phyloP scores from a whole-genome alignment of 1,139 yeast genomes.

The Blastobotrys indianensis region DNA sequence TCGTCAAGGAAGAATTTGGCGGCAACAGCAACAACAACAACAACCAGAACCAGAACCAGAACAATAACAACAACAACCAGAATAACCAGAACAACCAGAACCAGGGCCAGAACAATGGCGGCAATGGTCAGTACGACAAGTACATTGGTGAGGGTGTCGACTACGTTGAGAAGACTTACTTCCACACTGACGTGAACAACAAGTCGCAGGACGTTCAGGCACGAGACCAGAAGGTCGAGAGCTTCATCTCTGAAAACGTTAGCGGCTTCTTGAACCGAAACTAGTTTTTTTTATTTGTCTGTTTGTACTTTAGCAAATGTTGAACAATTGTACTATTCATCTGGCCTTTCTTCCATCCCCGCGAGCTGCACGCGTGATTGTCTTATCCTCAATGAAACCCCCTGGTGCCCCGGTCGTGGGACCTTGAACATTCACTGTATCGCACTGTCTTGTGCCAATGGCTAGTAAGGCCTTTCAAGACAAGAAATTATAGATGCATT shows the following conservation, averaged over 20 bases:
- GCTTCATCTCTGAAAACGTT: conserved; percentile 22
- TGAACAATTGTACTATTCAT: not conserved
- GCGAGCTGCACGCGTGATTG: too few relatives aligned
- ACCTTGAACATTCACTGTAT: not conserved
- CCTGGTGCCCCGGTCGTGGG: not conserved
- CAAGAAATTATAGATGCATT: not conserved
- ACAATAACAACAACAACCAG: not conserved
- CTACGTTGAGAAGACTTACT: conserved; percentile 24
- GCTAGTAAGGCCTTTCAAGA: too few relatives aligned
- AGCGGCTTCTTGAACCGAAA: conserved; percentile 14
- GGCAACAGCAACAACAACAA: conserved; percentile 9
- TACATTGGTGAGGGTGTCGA: conserved; percentile 28
- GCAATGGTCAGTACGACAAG: conserved; percentile 21
- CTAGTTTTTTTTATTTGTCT: not conserved
- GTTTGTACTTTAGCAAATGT: not conserved
- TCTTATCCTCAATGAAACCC: not conserved
- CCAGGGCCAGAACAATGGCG: conserved; percentile 9
- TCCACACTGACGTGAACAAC: conserved; percentile 20
- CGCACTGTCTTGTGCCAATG: too few relatives aligned
- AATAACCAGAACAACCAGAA: conserved; percentile 7
- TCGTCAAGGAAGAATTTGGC: conserved; percentile 13
- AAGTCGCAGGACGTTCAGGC: conserved; percentile 19
- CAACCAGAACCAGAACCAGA: conserved; percentile 7
- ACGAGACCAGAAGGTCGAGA: conserved; percentile 22
- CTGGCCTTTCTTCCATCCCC: not conserved